Percentiles rank a stretch among this genome's conserved stretches.
Conservation (phyloP, 1,284 basidiomycete genomes). For the Taiwanofungus camphoratus region DNA sequence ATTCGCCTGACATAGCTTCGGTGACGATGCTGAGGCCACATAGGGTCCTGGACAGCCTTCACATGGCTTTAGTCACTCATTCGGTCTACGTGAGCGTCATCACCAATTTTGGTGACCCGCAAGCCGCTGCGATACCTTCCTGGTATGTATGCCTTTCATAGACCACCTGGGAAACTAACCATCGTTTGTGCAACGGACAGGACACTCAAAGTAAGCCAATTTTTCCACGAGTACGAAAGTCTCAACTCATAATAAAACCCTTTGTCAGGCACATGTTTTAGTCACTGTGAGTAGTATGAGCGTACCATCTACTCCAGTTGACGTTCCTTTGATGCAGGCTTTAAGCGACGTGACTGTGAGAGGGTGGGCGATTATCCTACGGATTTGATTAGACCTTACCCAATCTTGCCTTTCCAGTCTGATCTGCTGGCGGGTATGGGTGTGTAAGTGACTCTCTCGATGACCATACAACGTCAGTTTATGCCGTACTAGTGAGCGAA, state of each 20-base stretch:
- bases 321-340: not conserved
- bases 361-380: not conserved
- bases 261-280: not conserved
- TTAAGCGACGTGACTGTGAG: not conserved
- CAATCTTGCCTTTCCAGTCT: not conserved
- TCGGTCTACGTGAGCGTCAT: not conserved
- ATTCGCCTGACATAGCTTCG: not conserved
- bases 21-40: not conserved
- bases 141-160: not conserved
- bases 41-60: not conserved
- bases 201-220: not conserved
- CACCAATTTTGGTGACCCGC: not conserved
- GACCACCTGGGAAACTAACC: not conserved
- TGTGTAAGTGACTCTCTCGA: not conserved
- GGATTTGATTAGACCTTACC: not conserved
- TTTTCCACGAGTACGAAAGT: not conserved
- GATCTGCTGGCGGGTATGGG: not conserved
- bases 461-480: not conserved
- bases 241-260: not conserved
- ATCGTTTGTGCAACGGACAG: too few relatives aligned
- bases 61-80: not conserved
- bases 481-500: not conserved
- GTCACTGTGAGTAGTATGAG: not conserved
- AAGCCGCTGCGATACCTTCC: not conserved
- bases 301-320: not conserved